Percentiles rank a stretch among this genome's conserved stretches.
phyloP scores from a whole-genome alignment of 345 rosid species.

The Viola odorata region DNA sequence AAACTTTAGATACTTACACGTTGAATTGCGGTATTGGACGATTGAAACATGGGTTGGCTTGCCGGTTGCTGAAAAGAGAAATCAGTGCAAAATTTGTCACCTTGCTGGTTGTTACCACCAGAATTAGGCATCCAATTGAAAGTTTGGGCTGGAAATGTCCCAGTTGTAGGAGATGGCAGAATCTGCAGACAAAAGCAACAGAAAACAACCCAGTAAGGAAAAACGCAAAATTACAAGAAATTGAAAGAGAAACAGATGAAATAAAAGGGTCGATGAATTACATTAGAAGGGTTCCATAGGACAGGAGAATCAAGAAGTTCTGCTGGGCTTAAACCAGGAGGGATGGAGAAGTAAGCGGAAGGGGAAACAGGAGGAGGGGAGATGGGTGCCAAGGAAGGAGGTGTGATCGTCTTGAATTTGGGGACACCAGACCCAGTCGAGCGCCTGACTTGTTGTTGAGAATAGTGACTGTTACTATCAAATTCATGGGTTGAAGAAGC shows the following conservation, averaged over 20 bases:
- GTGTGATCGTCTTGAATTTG: slow-evolving; percentile 72
- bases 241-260: background rate
- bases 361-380: slow-evolving; percentile 68
- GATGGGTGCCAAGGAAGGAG: slow-evolving; percentile 64
- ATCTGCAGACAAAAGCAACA: slow-evolving; percentile 35
- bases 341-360: slow-evolving; percentile 71
- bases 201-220: slow-evolving; percentile 7
- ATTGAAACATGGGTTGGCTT: slow-evolving; percentile 29
- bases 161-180: slow-evolving; percentile 88
- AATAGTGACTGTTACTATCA: background rate
- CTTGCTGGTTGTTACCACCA: slow-evolving; percentile 23
- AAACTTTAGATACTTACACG: slow-evolving; percentile 24
- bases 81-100: slow-evolving; percentile 35
- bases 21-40: slow-evolving; percentile 25
- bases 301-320: slow-evolving; percentile 86
- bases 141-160: slow-evolving; percentile 50
- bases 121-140: slow-evolving; percentile 44
- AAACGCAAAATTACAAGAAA: background rate
- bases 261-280: slow-evolving; percentile 24
- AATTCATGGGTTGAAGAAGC: slow-evolving; percentile 29
- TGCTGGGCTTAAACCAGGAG: slow-evolving; percentile 67
- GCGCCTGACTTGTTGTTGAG: background rate
- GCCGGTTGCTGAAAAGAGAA: slow-evolving; percentile 58
- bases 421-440: slow-evolving; percentile 64
- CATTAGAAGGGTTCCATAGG: slow-evolving; percentile 56